Conservation (phyloP, 1,284 basidiomycete species). For the Malassezia vespertilionis region DNA sequence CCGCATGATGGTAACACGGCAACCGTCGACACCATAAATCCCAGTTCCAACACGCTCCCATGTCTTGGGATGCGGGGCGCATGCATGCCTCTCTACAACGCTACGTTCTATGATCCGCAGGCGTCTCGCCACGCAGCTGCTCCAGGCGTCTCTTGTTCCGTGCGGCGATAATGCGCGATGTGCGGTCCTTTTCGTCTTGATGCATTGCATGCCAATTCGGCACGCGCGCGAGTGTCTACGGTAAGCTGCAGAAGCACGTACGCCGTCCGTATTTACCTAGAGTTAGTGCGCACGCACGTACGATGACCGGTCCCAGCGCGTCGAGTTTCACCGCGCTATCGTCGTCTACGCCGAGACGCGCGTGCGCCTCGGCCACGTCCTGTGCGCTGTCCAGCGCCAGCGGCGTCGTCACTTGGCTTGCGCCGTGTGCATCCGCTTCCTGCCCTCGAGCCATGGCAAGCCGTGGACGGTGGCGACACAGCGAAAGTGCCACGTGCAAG, state of each 20-base stretch:
- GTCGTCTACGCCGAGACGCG: not conserved
- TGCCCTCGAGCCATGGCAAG: not conserved
- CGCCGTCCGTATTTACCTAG: slow-evolving; percentile 21
- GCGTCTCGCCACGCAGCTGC: slow-evolving; percentile 7
- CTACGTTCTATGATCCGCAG: not conserved
- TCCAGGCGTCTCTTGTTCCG: slow-evolving; percentile 17
- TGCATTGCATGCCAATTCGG: slow-evolving; percentile 19
- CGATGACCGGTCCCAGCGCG: slow-evolving; percentile 18
- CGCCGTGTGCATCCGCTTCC: not conserved
- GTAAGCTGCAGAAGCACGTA: slow-evolving; percentile 8
- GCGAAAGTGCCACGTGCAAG: no score
- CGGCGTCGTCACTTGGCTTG: not conserved
- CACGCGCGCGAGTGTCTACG: slow-evolving; percentile 19
- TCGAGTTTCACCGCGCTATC: slow-evolving; percentile 16
- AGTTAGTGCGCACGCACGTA: slow-evolving; percentile 1
- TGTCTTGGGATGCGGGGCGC: not conserved
- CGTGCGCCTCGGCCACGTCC: not conserved
- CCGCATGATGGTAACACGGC: no score
- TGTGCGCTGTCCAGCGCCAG: not conserved
- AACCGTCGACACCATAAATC: no score
- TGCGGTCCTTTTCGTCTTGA: slow-evolving; percentile 17
- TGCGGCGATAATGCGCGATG: slow-evolving; percentile 15
- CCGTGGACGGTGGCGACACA: not conserved
- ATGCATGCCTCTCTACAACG: no score
- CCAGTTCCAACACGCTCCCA: not conserved